Evolutionary conservation across 768 basidiomycete genomes (phyloP), one percentile per base, ranked within the genome.

Genomic region (Trametes meyenii): DNA sequence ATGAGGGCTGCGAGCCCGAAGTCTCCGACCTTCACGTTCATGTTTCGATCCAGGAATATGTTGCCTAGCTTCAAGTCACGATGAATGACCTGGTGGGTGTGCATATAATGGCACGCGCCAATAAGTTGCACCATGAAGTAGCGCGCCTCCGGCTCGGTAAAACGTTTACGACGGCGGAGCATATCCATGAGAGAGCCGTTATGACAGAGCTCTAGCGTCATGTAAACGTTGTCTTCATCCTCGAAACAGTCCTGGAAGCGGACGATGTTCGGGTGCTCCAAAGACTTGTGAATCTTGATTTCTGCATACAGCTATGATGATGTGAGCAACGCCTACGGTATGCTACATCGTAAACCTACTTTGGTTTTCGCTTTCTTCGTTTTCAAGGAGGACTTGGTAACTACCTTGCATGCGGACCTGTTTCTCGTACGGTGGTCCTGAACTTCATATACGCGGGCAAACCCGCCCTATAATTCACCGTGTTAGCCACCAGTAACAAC

Each of bases 281-380:
- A 83, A 14, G 92, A 88, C 62, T 89, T 87, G 75, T 99, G 96
- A 50, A 99, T 94, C 80, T 96, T 97, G 70, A 99, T 99, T 81
- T 99, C 96, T 62, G 96, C 96, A 70, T 95, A 99, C 48, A 99
- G 85, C 96, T 98, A 58, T 36, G 5, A 14, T 3, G 13, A 24
- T 16, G 51, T 45, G 10, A 53, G 19, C 26, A 35, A 10, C 1
- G 2, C 16, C 7, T 19, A 17, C 16, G 1, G 19, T 4, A 46
- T 6, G 26, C 23, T 26, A 23, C n/a, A 38, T 8, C 35, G 3
- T 5, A 10, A n/a, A 58, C 81, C 54, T 50, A 94, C 96, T 85
- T 98, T 98, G 17, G 94, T 96, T 76, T 96, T 96, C 23, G 94
- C 95, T 75, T 98, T 98, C 78, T 94, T 96, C 17, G 94, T 94